Evolutionary conservation across 1,284 basidiomycete genomes (phyloP).

Genomic region (Paramarasmius palmivorus): DNA sequence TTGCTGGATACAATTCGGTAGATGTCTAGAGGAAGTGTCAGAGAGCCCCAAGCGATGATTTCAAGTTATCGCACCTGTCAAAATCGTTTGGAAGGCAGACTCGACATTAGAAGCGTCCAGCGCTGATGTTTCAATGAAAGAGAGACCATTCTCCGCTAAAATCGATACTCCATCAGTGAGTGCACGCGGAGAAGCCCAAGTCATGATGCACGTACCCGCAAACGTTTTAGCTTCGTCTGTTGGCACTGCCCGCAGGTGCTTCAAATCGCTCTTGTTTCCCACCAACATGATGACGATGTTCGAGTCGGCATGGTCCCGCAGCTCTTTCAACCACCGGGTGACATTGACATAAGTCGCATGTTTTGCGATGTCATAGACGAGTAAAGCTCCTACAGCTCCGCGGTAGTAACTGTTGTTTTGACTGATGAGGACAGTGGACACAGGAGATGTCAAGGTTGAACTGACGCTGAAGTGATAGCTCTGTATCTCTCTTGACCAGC

Average conservation of each 20-base stretch:
- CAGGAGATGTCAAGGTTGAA: slow-evolving; percentile 16
- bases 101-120: slow-evolving; percentile 99
- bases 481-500: slow-evolving; percentile 99
- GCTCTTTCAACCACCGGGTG: slow-evolving; percentile 97
- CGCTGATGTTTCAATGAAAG: slow-evolving; percentile 98
- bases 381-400: slow-evolving; percentile 91
- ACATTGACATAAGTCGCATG: slow-evolving; percentile 96
- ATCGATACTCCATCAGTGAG: slow-evolving; percentile 1
- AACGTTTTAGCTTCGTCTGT: slow-evolving; percentile 93
- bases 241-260: slow-evolving; percentile 93
- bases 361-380: slow-evolving; percentile 95
- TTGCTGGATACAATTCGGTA: slow-evolving; percentile 92
- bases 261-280: slow-evolving; percentile 97
- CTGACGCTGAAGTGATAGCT: slow-evolving; percentile 96
- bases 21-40: slow-evolving; percentile 62
- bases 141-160: slow-evolving; percentile 75
- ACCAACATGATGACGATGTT: slow-evolving; percentile 96
- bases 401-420: slow-evolving; percentile 85
- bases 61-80: slow-evolving; percentile 65
- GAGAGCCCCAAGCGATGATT: background rate
- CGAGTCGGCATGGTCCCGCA: slow-evolving; percentile 91
- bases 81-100: slow-evolving; percentile 94
- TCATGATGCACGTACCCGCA: slow-evolving; percentile 60
- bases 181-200: background rate
- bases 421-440: slow-evolving; percentile 8